Percentiles rank a stretch among this genome's conserved stretches.
Evolutionary conservation across 2,329 filamentous ascomycete genomes (phyloP).

Genomic region (Pseudocercospora fuligena): DNA sequence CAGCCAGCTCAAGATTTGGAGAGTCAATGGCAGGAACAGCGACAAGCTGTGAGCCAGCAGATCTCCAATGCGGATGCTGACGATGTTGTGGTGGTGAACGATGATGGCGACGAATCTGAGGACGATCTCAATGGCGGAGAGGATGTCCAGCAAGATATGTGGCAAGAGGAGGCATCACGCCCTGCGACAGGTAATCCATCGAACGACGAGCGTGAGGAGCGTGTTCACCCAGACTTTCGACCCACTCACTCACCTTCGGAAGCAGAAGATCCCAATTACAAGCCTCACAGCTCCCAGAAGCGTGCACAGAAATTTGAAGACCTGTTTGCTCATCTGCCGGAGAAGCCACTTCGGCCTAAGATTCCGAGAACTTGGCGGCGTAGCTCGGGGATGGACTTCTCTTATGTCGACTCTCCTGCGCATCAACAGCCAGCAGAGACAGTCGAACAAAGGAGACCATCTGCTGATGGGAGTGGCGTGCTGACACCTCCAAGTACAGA

Average conservation of each 20-base stretch:
- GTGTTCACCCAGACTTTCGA: not conserved
- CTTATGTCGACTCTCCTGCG: constrained; percentile 45
- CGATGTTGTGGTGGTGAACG: constrained; percentile 32
- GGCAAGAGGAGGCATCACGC: constrained; percentile 55
- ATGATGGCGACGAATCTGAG: constrained; percentile 18
- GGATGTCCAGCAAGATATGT: constrained; percentile 46
- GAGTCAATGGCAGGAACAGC: constrained; percentile 26
- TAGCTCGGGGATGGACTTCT: constrained; percentile 44
- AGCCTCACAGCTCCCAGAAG: constrained; percentile 13
- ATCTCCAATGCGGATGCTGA: constrained; percentile 26
- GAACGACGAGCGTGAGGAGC: constrained; percentile 8
- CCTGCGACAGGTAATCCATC: not conserved
- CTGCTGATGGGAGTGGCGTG: constrained; percentile 37
- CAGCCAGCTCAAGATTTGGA: not conserved
- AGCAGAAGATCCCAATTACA: not conserved
- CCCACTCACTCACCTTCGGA: constrained; percentile 1
- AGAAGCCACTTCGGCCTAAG: constrained; percentile 45
- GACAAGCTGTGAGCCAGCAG: constrained; percentile 30
- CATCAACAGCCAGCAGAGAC: constrained; percentile 23
- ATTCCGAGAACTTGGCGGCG: constrained; percentile 50
- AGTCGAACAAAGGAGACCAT: constrained; percentile 21
- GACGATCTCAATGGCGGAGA: constrained; percentile 23
- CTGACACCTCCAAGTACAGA: constrained; percentile 42
- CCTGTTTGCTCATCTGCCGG: constrained; percentile 41
- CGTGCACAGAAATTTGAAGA: constrained; percentile 39